Conservation (phyloP, 2,329 filamentous ascomycete genomes). For the Neonectria sp. region DNA sequence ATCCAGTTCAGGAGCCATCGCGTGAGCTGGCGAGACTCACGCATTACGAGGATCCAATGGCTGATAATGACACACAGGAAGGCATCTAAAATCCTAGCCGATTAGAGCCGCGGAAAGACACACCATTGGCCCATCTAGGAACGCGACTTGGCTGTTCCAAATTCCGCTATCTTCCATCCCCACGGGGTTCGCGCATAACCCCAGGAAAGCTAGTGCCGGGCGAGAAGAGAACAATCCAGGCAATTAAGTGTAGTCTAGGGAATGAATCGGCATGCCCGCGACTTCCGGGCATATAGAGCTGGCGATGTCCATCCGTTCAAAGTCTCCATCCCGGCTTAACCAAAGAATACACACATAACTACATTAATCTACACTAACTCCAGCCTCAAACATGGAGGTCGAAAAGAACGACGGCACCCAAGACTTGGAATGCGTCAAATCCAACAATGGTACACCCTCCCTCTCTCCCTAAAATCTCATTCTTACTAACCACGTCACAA, state of each 20-base stretch:
- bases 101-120: constrained; percentile 1
- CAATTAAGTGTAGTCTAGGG: too few relatives aligned
- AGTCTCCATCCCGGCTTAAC: neutral
- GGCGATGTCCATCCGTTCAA: neutral
- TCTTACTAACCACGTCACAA: neutral
- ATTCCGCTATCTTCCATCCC: constrained; percentile 16
- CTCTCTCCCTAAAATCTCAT: neutral
- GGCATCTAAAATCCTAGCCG: too few relatives aligned
- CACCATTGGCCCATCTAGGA: neutral
- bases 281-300: neutral
- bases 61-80: neutral
- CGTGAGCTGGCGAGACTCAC: neutral
- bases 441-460: constrained; percentile 11
- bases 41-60: neutral
- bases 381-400: neutral
- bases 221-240: neutral
- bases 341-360: too few relatives aligned
- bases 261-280: too few relatives aligned
- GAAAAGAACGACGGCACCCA: neutral
- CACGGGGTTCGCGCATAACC: constrained; percentile 14
- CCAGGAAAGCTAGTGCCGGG: neutral
- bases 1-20: neutral
- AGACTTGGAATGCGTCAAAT: constrained; percentile 15
- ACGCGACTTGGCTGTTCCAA: neutral
- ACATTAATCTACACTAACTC: too few relatives aligned